Base-by-base conservation (phyloP, 345 rosid species). In the Anastatica hierochuntica region DNA sequence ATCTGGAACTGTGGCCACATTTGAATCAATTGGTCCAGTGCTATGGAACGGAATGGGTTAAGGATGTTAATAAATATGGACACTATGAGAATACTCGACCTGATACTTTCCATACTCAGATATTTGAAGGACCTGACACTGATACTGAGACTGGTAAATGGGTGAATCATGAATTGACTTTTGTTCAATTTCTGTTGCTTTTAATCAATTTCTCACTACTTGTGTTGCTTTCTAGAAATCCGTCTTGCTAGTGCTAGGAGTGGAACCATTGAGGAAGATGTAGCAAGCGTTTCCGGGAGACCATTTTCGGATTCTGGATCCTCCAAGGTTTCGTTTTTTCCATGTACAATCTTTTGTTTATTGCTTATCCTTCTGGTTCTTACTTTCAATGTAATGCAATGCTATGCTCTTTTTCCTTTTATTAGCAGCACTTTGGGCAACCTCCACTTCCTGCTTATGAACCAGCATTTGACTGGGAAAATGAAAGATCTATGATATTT, bases 391-490 rank as follows among this genome's bases (percentile, higher is more conserved):
- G 18, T 16, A 14, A 11, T 57, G 53, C n/a, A 24, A 4, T 46
- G 18, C 21, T 14, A 11, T 57, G 53, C 13, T 19, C 18, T 18
- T 26, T 38, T 60, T 30, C 20, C 33, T 45, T 20, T 20, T 15
- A 14, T 39, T 47, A 67, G 71, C 75, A 92, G 98, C 94, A 85
- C 72, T 81, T 88, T 76, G 95, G 96, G 39, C 79, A 56, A 43
- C 85, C 98, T 65, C 90, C 98, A 10, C 80, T 92, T 21, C 98
- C 97, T 72, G 88, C 98, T 24, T 92, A 92, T 56, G 98, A 92
- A 71, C 95, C 98, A n/a, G 95, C 97, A 61, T 92, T 88, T 69
- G 97, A 92, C 48, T 92, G 98, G 98, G 97, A 88, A 66, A 88
- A 74, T 71, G 98, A 92, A 78, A 83, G 98, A 71, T 77, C 83